phyloP scores from a whole-genome alignment of 1,139 yeast species.

The Suhomyces taliae region DNA sequence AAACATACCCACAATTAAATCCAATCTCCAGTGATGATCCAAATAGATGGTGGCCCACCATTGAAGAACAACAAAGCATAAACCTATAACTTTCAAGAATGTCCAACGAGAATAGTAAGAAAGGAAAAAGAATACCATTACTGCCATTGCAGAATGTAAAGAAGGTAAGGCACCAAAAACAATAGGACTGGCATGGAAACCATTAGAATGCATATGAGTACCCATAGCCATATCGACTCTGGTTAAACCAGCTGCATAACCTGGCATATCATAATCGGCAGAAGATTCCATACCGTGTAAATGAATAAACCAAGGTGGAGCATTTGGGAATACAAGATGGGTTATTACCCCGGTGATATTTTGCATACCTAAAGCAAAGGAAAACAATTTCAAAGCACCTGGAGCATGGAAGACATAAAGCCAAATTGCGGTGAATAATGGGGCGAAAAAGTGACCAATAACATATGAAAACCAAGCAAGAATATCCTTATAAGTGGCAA shows the following conservation, averaged over 20 bases:
- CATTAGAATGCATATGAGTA: constrained; percentile 59
- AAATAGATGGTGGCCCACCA: constrained; percentile 78
- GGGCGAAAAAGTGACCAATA: constrained; percentile 57
- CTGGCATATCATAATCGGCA: constrained; percentile 60
- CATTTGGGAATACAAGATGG: constrained; percentile 61
- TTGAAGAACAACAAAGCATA: constrained; percentile 49
- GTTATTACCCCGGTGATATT: constrained; percentile 61
- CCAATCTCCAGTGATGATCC: constrained; percentile 71
- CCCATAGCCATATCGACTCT: constrained; percentile 65
- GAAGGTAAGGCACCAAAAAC: constrained; percentile 74
- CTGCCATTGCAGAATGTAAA: constrained; percentile 64
- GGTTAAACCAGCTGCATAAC: constrained; percentile 69
- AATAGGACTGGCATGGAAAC: constrained; percentile 66
- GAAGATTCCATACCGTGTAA: constrained; percentile 53
- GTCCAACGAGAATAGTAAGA: constrained; percentile 43
- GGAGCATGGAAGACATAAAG: constrained; percentile 68
- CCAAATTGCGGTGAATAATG: constrained; percentile 63
- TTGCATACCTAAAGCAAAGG: constrained; percentile 56
- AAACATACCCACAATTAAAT: constrained; percentile 51
- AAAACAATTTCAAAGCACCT: constrained; percentile 54
- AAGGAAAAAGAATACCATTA: constrained; percentile 50
- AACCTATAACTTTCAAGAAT: constrained; percentile 31
- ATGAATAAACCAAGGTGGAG: constrained; percentile 73
- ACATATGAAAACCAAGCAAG: constrained; percentile 64
- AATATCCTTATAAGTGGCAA: constrained; percentile 43